Evolutionary conservation across 257 asterid genomes (phyloP).

Genomic region (Solanum ossicruentum): DNA sequence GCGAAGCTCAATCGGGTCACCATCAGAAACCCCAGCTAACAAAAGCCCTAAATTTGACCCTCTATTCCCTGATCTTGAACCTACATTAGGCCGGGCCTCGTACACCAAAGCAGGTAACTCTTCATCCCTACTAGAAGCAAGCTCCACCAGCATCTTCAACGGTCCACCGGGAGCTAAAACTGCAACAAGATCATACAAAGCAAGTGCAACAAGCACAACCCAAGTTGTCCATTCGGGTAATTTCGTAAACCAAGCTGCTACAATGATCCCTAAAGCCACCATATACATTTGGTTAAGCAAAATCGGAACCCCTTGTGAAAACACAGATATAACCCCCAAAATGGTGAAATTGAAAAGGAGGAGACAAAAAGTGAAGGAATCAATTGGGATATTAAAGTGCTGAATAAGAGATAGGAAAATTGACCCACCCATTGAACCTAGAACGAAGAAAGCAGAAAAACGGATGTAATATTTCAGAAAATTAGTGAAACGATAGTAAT

Average conservation of each 20-base stretch:
- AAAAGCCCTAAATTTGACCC: slow-evolving; percentile 36
- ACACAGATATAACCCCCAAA: slow-evolving; percentile 67
- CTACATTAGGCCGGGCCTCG: slow-evolving; percentile 65
- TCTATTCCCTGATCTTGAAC: slow-evolving; percentile 22
- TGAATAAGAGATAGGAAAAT: slow-evolving; percentile 51
- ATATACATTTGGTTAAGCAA: slow-evolving; percentile 60
- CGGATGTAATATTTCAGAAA: slow-evolving; percentile 75
- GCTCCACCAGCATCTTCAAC: slow-evolving; percentile 75
- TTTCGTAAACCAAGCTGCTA: slow-evolving; percentile 84
- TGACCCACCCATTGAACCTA: slow-evolving; percentile 78
- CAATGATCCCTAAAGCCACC: slow-evolving; percentile 77
- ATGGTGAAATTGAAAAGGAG: slow-evolving; percentile 56
- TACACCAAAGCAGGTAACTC: slow-evolving; percentile 89
- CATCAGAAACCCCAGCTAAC: slow-evolving; percentile 26
- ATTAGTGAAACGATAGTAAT: slow-evolving; percentile 76
- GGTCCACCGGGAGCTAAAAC: slow-evolving; percentile 97
- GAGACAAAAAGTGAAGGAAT: slow-evolving; percentile 46
- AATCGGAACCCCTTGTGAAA: slow-evolving; percentile 68
- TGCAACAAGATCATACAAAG: slow-evolving; percentile 77
- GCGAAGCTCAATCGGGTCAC: slow-evolving; percentile 32
- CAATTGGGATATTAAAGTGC: slow-evolving; percentile 61
- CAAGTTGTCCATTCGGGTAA: slow-evolving; percentile 98
- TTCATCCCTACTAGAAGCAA: slow-evolving; percentile 77
- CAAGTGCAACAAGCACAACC: slow-evolving; percentile 79
- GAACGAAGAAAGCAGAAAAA: slow-evolving; percentile 59